These are phyloP conservation scores for Penicillium egyptiacum DNA, from an alignment of 495 filamentous ascomycete species.

Conservation along the genomic window DNA sequence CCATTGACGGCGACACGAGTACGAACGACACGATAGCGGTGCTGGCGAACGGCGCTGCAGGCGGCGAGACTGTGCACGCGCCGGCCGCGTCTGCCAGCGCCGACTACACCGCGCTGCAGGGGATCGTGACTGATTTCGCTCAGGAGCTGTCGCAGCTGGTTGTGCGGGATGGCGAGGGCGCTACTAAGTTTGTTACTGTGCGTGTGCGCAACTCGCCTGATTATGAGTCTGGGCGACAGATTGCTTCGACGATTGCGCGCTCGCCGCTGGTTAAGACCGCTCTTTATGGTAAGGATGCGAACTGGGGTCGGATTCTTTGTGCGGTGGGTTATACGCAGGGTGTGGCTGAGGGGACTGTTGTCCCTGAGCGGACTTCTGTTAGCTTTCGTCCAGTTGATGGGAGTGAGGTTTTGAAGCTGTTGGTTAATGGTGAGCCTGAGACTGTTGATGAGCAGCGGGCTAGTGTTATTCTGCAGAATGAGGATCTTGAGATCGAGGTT, in stretches of 20 bases:
- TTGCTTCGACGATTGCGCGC: constrained; percentile 87
- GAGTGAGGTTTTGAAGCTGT: constrained; percentile 72
- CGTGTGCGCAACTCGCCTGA: constrained; percentile 72
- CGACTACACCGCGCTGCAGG: constrained; percentile 65
- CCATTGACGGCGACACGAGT: constrained; percentile 92
- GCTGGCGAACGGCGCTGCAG: constrained; percentile 91
- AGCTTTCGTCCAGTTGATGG: constrained; percentile 89
- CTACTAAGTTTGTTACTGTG: constrained; percentile 96
- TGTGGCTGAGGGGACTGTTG: constrained; percentile 61
- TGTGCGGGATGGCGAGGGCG: constrained; percentile 94
- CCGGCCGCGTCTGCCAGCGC: constrained; percentile 51
- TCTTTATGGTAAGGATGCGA: constrained; percentile 93
- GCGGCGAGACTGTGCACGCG: constrained; percentile 51
- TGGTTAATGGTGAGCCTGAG: constrained; percentile 91
- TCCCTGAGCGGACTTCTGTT: constrained; percentile 84
- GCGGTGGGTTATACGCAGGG: constrained; percentile 85
- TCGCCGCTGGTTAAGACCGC: constrained; percentile 97
- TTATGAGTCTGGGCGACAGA: constrained; percentile 61
- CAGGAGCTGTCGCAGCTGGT: constrained; percentile 86
- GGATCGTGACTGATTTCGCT: constrained; percentile 72
- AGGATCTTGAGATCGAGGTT: constrained; percentile 80
- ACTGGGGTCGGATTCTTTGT: constrained; percentile 97
- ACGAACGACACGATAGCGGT: constrained; percentile 97
- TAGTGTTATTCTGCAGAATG: constrained; percentile 79
- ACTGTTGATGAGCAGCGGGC: constrained; percentile 86